Evolutionary conservation across 2,329 filamentous ascomycete genomes (phyloP), one percentile per base, ranked within the genome.

Genomic region (Meredithiella fracta): DNA sequence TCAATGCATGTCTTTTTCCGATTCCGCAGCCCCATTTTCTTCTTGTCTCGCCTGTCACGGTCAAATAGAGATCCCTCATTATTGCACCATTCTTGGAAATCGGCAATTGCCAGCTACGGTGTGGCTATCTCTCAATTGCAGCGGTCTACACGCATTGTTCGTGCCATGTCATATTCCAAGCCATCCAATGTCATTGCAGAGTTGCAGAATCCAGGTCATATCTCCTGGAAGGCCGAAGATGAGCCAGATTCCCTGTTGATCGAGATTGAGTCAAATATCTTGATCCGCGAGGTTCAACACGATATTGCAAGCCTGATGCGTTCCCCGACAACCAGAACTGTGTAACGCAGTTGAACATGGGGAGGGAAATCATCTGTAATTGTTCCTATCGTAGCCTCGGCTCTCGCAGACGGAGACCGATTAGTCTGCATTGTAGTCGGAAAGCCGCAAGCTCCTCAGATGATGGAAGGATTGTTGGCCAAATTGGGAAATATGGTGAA

Each of bases 331-430:
- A 62, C 0, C 26, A 63, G 0, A 84, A 81, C 60, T 64, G 72
- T 0, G 73, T 81, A 0, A 74, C 85, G 68, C 80, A 85, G 61
- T 64, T 86, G 1, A 85, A 84, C 60, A 86, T 86, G 82, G 83
- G 83, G 0, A 62, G 83, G 82, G 0, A 86, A 86, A 60, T 80
- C 79, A 0, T 83, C 82, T 0, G 77, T 85, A 1, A 86, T 89
- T 51, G 72, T 83, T 0, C 83, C 82, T 0, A 80, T 85, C 38
- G 74, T 83, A 0, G 76, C 76, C 0, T 66, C 75, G 0, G 65
- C 69, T 0, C 63, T 84, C 0, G 76, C 78, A 0, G 68, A 85
- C 50, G 67, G 69, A 0, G 62, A 64, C 0, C 70, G 65, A 3
- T 66, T 86, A 0, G 74, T 77, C 0, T 68, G 80, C 2, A 72